These are phyloP conservation scores for Phytophthora podocarpi DNA, from an alignment of 352 stramenopile genomes.

Conservation along the genomic window DNA sequence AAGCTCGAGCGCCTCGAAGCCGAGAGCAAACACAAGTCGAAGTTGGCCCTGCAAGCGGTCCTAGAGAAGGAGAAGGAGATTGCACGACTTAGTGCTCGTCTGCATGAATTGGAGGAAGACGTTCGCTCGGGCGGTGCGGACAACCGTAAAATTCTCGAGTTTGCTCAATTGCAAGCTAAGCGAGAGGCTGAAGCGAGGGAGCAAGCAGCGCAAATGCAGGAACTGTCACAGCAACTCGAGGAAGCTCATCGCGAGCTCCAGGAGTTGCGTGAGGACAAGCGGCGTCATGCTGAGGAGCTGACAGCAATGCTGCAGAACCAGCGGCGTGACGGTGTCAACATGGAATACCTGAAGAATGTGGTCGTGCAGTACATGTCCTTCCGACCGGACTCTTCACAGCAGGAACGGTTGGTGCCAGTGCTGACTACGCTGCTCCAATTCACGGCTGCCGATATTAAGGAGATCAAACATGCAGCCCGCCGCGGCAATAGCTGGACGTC, in stretches of 20 bases:
- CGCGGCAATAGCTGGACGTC: slow-evolving; percentile 74
- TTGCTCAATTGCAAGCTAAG: slow-evolving; percentile 85
- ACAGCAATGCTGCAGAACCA: slow-evolving; percentile 80
- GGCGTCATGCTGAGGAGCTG: slow-evolving; percentile 68
- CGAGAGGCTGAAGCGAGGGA: slow-evolving; percentile 70
- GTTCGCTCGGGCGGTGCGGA: slow-evolving; percentile 83
- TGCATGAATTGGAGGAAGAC: slow-evolving; percentile 82
- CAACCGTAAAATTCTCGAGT: slow-evolving; percentile 89
- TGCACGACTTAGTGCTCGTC: slow-evolving; percentile 49
- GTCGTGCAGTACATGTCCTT: slow-evolving; percentile 92
- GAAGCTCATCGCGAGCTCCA: slow-evolving; percentile 53
- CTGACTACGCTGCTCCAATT: slow-evolving; percentile 89
- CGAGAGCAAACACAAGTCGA: slow-evolving; percentile 87
- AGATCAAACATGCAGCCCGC: slow-evolving; percentile 71
- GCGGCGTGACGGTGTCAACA: slow-evolving; percentile 86
- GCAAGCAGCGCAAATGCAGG: slow-evolving; percentile 60
- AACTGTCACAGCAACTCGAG: slow-evolving; percentile 51
- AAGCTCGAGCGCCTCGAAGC: slow-evolving; percentile 73
- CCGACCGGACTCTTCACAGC: slow-evolving; percentile 79
- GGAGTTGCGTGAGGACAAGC: slow-evolving; percentile 62
- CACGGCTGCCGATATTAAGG: slow-evolving; percentile 69
- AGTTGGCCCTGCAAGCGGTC: slow-evolving; percentile 80
- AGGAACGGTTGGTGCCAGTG: slow-evolving; percentile 76
- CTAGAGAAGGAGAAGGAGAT: slow-evolving; percentile 84
- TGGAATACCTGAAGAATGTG: slow-evolving; percentile 93